Base-by-base conservation (phyloP, 345 rosid species). In the Cardamine resedifolia region DNA sequence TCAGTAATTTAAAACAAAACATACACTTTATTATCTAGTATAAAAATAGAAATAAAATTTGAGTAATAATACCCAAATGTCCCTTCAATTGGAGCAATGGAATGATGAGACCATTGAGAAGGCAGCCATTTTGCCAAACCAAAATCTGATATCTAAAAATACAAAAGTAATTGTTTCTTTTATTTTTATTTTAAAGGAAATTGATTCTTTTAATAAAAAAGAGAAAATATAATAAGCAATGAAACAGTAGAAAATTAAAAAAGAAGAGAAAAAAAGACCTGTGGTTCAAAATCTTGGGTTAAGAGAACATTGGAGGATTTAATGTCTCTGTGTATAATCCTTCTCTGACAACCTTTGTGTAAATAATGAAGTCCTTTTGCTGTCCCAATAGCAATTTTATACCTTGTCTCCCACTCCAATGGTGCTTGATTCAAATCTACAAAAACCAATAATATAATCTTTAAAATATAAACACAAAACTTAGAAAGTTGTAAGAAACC, bases 71-170 rank as follows among this genome's bases (percentile, higher is more conserved):
- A 90, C 99, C 99, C 99, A 76, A 95, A 95, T 73, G 96, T 95
- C 64, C 99, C 99, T 87, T 95, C 99, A 62, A 95, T 95, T 18
- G 97, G 99, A 69, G 88, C 96, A 71, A 91, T 91, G 38, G 99
- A 95, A 81, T 95, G 99, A 76, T 95, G 99, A 81, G 91, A 82
- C 97, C 97, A 95, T 72, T 91, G 94, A 58, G 99, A 88, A 61
- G 99, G 97, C 71, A 95, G 87, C 99, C 97, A 95, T 77, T 95
- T 95, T 68, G 99, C 99, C 49, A 91, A 81, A 9, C 99, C 97
- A 75, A 95, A 95, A 84, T 95, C 96, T 53, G 99, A 91, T 62
- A 95, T 95, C 97, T 91, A 68, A 53, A 64, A 53, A 28, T 6
- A 38, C 56, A 47, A 41, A 12, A 0, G 44, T 15, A 28, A 68